Conservation (phyloP, 2,329 filamentous ascomycete species). For the Reticulascus tulasneorum region DNA sequence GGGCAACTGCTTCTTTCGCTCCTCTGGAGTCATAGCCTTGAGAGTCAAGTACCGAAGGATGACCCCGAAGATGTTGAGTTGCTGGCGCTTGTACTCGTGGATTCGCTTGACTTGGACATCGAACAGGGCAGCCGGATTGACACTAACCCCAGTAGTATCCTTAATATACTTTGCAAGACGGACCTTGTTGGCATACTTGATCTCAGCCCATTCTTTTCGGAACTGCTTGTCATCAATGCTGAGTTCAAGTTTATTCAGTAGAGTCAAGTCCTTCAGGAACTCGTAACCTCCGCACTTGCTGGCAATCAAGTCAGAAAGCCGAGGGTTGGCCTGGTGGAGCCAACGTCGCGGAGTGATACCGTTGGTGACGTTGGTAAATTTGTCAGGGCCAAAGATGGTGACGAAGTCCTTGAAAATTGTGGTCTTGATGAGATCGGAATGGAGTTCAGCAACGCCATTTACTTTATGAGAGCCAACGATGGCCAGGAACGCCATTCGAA, state of each 20-base stretch:
- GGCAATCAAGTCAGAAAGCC: slow-evolving; percentile 85
- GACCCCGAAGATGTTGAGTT: slow-evolving; percentile 97
- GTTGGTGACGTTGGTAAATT: slow-evolving; percentile 98
- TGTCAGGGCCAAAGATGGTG: slow-evolving; percentile 88
- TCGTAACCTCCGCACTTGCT: slow-evolving; percentile 79
- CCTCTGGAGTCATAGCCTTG: slow-evolving; percentile 78
- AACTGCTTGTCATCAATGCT: slow-evolving; percentile 83
- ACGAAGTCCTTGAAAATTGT: slow-evolving; percentile 99
- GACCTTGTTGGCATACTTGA: slow-evolving; percentile 96
- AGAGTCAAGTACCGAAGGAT: slow-evolving; percentile 90
- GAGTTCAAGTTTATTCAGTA: slow-evolving; percentile 81
- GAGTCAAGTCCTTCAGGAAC: slow-evolving; percentile 86
- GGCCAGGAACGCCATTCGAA: slow-evolving; percentile 93
- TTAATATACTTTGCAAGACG: slow-evolving; percentile 90
- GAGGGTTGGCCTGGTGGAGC: slow-evolving; percentile 95
- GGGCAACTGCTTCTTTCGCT: slow-evolving; percentile 80
- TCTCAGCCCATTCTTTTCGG: slow-evolving; percentile 90
- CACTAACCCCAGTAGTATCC: slow-evolving; percentile 69
- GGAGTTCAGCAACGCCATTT: slow-evolving; percentile 95
- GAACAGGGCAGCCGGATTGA: slow-evolving; percentile 86
- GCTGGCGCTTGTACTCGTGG: slow-evolving; percentile 98
- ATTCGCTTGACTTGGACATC: slow-evolving; percentile 99
- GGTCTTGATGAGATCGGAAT: slow-evolving; percentile 96
- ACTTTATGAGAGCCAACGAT: slow-evolving; percentile 98
- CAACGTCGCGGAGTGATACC: slow-evolving; percentile 94